phyloP scores from a whole-genome alignment of 441 rosid species.

The Theobroma grandiflorum region DNA sequence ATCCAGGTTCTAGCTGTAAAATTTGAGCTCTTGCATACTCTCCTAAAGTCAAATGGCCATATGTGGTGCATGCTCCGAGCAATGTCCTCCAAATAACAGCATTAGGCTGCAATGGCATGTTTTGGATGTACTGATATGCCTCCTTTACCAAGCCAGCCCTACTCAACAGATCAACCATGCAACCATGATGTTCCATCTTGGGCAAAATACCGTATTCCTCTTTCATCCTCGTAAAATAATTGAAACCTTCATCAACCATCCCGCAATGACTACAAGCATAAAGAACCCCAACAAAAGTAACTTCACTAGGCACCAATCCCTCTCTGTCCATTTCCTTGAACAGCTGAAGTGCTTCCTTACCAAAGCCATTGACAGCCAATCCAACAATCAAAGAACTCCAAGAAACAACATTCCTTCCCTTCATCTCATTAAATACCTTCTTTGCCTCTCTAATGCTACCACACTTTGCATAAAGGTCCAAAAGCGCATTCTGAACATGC shows the following conservation, averaged over 20 bases:
- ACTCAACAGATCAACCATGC: slow-evolving; percentile 86
- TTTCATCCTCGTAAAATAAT: slow-evolving; percentile 63
- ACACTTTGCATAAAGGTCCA: slow-evolving; percentile 79
- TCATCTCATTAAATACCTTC: slow-evolving; percentile 61
- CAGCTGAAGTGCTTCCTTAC: slow-evolving; percentile 65
- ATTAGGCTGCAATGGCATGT: slow-evolving; percentile 71
- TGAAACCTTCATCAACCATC: slow-evolving; percentile 76
- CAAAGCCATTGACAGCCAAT: slow-evolving; percentile 77
- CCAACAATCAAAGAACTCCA: slow-evolving; percentile 86
- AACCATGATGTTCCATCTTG: slow-evolving; percentile 78
- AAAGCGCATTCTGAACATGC: slow-evolving; percentile 60
- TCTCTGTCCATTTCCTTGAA: slow-evolving; percentile 60
- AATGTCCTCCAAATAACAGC: slow-evolving; percentile 80
- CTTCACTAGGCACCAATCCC: slow-evolving; percentile 58
- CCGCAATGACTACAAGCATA: slow-evolving; percentile 91
- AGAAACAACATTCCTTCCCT: slow-evolving; percentile 63
- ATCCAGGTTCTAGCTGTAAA: slow-evolving; percentile 62
- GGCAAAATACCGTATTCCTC: slow-evolving; percentile 63
- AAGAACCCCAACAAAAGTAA: slow-evolving; percentile 76
- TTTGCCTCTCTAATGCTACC: slow-evolving; percentile 61
- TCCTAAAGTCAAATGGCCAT: slow-evolving; percentile 63
- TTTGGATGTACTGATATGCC: slow-evolving; percentile 57
- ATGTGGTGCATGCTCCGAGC: slow-evolving; percentile 70
- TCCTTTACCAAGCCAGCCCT: slow-evolving; percentile 72
- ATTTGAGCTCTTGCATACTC: slow-evolving; percentile 58